Percentiles rank a stretch among this genome's conserved stretches.
phyloP scores from a whole-genome alignment of 495 filamentous ascomycete genomes.

The Penicillium cataractarum region DNA sequence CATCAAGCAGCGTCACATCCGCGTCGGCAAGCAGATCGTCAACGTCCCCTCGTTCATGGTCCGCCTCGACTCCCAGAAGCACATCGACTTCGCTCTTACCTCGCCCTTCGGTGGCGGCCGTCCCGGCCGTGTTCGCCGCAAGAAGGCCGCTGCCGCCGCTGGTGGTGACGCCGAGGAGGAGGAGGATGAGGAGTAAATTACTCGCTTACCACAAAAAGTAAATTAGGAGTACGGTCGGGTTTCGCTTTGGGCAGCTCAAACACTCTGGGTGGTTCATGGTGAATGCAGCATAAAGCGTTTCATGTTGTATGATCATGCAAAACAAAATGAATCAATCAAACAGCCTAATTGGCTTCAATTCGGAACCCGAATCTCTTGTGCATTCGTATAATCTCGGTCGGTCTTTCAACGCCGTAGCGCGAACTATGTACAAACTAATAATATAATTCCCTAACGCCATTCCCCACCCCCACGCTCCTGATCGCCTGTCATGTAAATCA shows the following conservation, averaged over 20 bases:
- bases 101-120: slow-evolving; percentile 98
- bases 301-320: slow-evolving; percentile 52
- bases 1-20: slow-evolving; percentile 98
- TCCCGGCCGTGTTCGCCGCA: slow-evolving; percentile 93
- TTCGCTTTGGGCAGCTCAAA: slow-evolving; percentile 46
- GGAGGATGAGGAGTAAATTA: slow-evolving; percentile 80
- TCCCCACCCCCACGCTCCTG: background rate
- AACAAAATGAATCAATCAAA: slow-evolving; percentile 44
- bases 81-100: slow-evolving; percentile 98
- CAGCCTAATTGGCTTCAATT: slow-evolving; percentile 43
- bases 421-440: background rate
- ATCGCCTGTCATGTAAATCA: background rate
- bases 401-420: background rate
- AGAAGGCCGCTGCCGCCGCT: slow-evolving; percentile 97
- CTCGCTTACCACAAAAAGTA: slow-evolving; percentile 32
- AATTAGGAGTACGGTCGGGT: slow-evolving; percentile 47
- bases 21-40: slow-evolving; percentile 99
- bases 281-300: slow-evolving; percentile 47
- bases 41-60: slow-evolving; percentile 99
- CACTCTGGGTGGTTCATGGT: slow-evolving; percentile 43
- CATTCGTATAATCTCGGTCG: background rate
- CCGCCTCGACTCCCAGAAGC: slow-evolving; percentile 99
- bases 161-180: slow-evolving; percentile 85
- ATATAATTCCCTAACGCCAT: background rate
- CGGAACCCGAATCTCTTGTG: slow-evolving; percentile 33